Evolutionary conservation across 2,329 filamentous ascomycete species (phyloP).

Genomic region (Rutstroemia sp.): DNA sequence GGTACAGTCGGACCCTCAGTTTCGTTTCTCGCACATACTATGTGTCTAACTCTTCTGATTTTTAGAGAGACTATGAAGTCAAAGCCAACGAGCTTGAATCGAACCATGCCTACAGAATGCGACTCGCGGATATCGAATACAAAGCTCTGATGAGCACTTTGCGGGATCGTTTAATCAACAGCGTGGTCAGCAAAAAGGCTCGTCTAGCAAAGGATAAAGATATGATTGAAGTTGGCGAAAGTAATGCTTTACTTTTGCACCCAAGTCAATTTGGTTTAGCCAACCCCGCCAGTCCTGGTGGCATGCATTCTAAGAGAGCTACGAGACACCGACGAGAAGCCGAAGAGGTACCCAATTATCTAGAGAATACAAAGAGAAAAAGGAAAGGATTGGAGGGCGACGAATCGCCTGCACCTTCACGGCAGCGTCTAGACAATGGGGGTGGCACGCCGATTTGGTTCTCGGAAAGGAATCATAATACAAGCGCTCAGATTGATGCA

Average conservation of each 20-base stretch:
- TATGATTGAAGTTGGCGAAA: slow-evolving; percentile 59
- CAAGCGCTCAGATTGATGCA: slow-evolving; percentile 43
- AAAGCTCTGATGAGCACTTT: slow-evolving; percentile 51
- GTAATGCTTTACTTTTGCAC: slow-evolving; percentile 57
- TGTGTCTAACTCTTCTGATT: neutral
- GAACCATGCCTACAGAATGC: slow-evolving; percentile 52
- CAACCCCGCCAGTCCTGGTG: slow-evolving; percentile 57
- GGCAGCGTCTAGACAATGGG: slow-evolving; percentile 46
- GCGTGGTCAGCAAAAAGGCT: slow-evolving; percentile 56
- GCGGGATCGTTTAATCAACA: slow-evolving; percentile 60
- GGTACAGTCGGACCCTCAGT: slow-evolving; percentile 45
- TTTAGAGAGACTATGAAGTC: slow-evolving; percentile 55
- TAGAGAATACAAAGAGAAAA: slow-evolving; percentile 56
- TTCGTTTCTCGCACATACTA: neutral
- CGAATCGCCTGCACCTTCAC: slow-evolving; percentile 52
- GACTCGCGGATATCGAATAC: slow-evolving; percentile 56
- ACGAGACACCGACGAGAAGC: slow-evolving; percentile 52
- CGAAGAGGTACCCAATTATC: slow-evolving; percentile 49
- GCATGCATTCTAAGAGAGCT: slow-evolving; percentile 54
- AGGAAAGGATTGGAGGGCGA: slow-evolving; percentile 53
- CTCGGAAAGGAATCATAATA: slow-evolving; percentile 47
- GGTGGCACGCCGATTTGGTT: slow-evolving; percentile 57
- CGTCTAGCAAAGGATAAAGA: slow-evolving; percentile 60
- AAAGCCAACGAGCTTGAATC: slow-evolving; percentile 53
- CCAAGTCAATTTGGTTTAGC: slow-evolving; percentile 61